Evolutionary conservation across 805 yeast genomes (phyloP), one percentile per base, ranked within the genome.

Genomic region (Debaryomyces tyrocola): DNA sequence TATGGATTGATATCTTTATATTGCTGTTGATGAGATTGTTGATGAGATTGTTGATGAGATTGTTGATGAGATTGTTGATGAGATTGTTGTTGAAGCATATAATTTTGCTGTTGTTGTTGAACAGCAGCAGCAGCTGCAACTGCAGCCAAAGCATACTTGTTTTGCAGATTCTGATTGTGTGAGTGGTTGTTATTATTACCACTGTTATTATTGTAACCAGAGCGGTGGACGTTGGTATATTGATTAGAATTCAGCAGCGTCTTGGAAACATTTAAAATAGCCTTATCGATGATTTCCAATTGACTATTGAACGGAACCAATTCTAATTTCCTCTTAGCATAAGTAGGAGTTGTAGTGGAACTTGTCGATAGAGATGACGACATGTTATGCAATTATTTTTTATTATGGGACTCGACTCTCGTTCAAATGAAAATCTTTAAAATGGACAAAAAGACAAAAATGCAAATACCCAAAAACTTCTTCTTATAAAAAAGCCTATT

Each of bases 41-140:
- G 51, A 7, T 49, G 52, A 14, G 41, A 43, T 38, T 46, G 60
- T 31, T 55, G 57, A 37, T 55, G 64, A 15, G n/a, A n/a, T n/a
- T 49, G 53, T 33, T 37, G 47, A n/a, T 42, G 45, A 14, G 38
- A 40, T 20, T 47, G 38, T 4, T 43, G 51, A 7, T 49, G 52
- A 14, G 41, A 43, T 38, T 46, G 60, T 31, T 55, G 57, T 39
- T 55, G 64, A 15, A 45, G 51, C 27, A 51, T 44, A 44, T 51
- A 52, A 31, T 48, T 48, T 36, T 57, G 61, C 21, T 52, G 57
- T 20, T 54, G 59, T 37, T 59, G 66, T 37, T 58, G 64, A 17
- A 59, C 65, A 12, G 64, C 66, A 12, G 69, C 69, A n/a, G 69
- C 62, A 2, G 64, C 67, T 3, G 66, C 65, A 4, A 59, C 62